These are phyloP conservation scores for Triangularia setosa DNA, from an alignment of 2,329 filamentous ascomycete genomes.

Conservation along the genomic window DNA sequence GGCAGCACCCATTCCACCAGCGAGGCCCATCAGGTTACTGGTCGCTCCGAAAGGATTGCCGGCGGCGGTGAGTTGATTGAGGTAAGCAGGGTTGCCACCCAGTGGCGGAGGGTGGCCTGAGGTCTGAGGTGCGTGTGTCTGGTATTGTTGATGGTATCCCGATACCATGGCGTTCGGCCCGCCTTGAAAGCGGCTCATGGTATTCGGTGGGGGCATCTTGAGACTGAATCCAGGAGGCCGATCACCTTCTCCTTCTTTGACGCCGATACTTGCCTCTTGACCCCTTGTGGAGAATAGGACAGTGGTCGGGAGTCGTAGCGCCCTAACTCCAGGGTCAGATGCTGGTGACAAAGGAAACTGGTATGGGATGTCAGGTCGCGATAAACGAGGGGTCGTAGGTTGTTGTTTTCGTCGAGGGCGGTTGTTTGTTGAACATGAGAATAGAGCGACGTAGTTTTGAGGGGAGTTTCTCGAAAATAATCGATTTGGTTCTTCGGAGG, in stretches of 20 bases:
- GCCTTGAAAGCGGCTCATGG: constrained; percentile 42
- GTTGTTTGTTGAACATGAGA: background rate
- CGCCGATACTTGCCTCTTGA: background rate
- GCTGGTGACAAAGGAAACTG: background rate
- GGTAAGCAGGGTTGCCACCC: constrained; percentile 66
- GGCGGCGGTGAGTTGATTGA: constrained; percentile 58
- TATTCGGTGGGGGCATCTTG: constrained; percentile 40
- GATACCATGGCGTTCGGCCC: constrained; percentile 43
- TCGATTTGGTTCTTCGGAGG: background rate
- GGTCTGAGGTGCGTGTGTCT: constrained; percentile 50
- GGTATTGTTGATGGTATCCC: constrained; percentile 51
- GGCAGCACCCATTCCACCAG: constrained; percentile 48
- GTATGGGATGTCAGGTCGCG: background rate
- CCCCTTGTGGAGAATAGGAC: background rate
- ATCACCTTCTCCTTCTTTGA: background rate
- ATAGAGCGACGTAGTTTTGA: background rate
- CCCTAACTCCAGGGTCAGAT: background rate
- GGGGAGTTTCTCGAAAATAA: background rate
- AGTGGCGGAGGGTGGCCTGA: constrained; percentile 49
- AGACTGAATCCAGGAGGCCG: background rate
- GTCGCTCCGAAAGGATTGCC: constrained; percentile 65
- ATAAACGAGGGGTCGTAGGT: background rate
- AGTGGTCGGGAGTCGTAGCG: background rate
- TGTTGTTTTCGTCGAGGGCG: background rate
- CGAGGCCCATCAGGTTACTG: constrained; percentile 53